Conservation (phyloP, 768 basidiomycete genomes). For the Boletus tylopilopsis region DNA sequence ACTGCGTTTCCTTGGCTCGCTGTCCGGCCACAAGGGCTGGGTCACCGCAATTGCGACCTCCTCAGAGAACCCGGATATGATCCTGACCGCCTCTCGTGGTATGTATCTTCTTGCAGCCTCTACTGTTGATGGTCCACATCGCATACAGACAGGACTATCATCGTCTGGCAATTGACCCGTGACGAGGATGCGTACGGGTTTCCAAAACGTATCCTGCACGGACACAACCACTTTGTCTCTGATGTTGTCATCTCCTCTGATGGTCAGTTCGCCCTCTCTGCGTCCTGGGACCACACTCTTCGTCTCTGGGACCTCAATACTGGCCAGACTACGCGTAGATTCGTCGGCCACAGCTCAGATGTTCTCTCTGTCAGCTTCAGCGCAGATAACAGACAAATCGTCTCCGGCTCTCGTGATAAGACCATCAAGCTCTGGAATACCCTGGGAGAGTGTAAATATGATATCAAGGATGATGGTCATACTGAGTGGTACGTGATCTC, state of each 20-base stretch:
- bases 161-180: slow-evolving; percentile 98
- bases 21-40: slow-evolving; percentile 95
- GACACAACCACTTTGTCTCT: slow-evolving; percentile 99
- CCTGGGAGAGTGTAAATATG: slow-evolving; percentile 99
- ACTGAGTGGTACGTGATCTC: slow-evolving; percentile 69
- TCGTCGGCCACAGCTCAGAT: slow-evolving; percentile 97
- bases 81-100: slow-evolving; percentile 98
- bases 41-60: slow-evolving; percentile 98
- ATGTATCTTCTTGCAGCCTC: slow-evolving; percentile 24
- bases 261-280: slow-evolving; percentile 98
- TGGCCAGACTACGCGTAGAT: slow-evolving; percentile 91
- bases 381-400: slow-evolving; percentile 99
- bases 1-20: slow-evolving; percentile 86
- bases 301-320: slow-evolving; percentile 99
- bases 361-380: slow-evolving; percentile 99
- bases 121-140: slow-evolving; percentile 19
- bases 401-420: slow-evolving; percentile 94
- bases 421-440: slow-evolving; percentile 99
- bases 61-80: slow-evolving; percentile 98
- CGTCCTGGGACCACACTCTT: slow-evolving; percentile 99
- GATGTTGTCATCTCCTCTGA: slow-evolving; percentile 99
- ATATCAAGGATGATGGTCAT: slow-evolving; percentile 99
- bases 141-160: slow-evolving; percentile 99
- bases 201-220: slow-evolving; percentile 96
- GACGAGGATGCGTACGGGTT: slow-evolving; percentile 89